phyloP scores from a whole-genome alignment of 2,329 filamentous ascomycete genomes.

The Parafenestella ontariensis region DNA sequence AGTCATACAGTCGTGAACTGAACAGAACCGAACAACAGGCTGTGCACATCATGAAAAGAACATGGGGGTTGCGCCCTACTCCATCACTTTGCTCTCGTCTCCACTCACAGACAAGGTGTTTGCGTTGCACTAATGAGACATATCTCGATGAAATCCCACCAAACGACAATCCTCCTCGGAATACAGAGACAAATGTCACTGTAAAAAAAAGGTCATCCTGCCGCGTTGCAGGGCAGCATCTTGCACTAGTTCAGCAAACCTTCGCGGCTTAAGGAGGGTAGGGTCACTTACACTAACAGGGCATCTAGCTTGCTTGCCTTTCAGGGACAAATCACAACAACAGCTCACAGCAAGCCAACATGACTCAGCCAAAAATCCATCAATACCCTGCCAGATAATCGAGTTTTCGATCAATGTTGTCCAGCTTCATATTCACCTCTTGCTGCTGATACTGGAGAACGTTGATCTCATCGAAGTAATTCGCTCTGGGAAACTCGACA shows the following conservation, averaged over 20 bases:
- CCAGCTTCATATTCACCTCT: slow-evolving; percentile 3
- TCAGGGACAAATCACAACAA: neutral
- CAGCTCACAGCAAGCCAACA: neutral
- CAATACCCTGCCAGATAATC: neutral
- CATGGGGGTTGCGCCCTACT: neutral
- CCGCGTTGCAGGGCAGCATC: too few relatives aligned
- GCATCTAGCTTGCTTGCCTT: neutral
- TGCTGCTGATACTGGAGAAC: slow-evolving; percentile 5
- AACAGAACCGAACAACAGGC: neutral
- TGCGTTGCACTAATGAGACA: neutral
- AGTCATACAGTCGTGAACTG: neutral
- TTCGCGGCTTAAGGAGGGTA: neutral
- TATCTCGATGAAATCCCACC: neutral
- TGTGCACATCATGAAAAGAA: neutral
- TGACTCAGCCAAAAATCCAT: neutral
- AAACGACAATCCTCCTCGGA: too few relatives aligned
- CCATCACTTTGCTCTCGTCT: neutral
- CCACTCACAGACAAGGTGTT: neutral
- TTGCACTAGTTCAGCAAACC: neutral
- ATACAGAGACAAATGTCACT: too few relatives aligned
- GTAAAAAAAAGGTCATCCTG: too few relatives aligned
- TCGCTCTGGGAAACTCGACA: neutral
- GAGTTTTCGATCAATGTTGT: slow-evolving; percentile 4
- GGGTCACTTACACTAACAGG: neutral
- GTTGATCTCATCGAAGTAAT: neutral